Conservation (phyloP, 805 yeast genomes). For the Brettanomyces sp. region DNA sequence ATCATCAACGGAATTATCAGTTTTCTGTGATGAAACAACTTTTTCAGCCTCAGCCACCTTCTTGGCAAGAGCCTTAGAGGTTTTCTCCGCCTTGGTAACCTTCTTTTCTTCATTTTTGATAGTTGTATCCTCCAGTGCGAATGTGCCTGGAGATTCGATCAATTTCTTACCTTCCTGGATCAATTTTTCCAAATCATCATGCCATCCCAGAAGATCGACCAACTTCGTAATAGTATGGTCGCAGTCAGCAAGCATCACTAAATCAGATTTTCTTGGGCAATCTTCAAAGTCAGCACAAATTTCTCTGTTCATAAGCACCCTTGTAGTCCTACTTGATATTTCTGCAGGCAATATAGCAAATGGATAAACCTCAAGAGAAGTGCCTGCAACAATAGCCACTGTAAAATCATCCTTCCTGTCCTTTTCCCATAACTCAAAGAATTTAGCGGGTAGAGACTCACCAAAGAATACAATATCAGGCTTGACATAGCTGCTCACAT, state of each 20-base stretch:
- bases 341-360: constrained; percentile 79
- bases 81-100: constrained; percentile 1
- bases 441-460: constrained; percentile 65
- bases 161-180: constrained; percentile 19
- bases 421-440: constrained; percentile 62
- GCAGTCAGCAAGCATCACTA: constrained; percentile 51
- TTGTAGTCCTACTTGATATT: constrained; percentile 33
- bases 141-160: constrained; percentile 1
- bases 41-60: constrained; percentile 11
- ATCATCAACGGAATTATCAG: constrained; percentile 1
- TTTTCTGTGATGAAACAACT: not conserved
- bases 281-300: constrained; percentile 62
- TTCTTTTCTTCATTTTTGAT: constrained; percentile 3
- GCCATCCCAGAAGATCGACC: constrained; percentile 57
- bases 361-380: constrained; percentile 83
- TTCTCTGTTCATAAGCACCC: constrained; percentile 71
- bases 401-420: constrained; percentile 42
- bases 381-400: constrained; percentile 83
- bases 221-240: constrained; percentile 54
- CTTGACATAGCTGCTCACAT: constrained; percentile 73
- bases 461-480: constrained; percentile 96
- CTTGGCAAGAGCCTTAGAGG: constrained; percentile 13
- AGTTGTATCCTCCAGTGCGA: constrained; percentile 1
- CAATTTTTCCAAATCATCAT: constrained; percentile 37
- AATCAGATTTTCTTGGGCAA: constrained; percentile 49